Percentiles rank a stretch among this genome's conserved stretches.
These are phyloP conservation scores for Cyberlindnera misumaiensis DNA, from an alignment of 805 yeast species.

Conservation along the genomic window DNA sequence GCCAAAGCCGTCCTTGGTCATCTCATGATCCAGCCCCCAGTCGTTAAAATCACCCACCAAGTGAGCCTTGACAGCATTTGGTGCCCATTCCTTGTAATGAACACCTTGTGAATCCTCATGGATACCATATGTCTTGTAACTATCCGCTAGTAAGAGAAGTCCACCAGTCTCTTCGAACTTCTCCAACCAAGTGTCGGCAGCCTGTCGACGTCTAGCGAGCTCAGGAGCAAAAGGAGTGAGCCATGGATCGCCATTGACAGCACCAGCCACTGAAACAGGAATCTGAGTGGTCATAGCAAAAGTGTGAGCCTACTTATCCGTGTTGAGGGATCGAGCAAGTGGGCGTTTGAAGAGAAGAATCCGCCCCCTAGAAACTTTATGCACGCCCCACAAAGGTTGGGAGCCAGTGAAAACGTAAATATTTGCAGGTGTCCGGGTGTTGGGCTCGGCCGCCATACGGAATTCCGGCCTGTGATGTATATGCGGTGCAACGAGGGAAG, in stretches of 20 bases:
- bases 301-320: too few species aligned
- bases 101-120: conserved; percentile 47
- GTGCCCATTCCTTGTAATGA: conserved; percentile 79
- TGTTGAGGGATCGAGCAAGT: too few species aligned
- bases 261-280: conserved; percentile 29
- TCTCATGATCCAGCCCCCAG: conserved; percentile 61
- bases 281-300: background rate
- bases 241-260: conserved; percentile 79
- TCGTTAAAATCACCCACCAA: conserved; percentile 89
- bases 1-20: conserved; percentile 63
- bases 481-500: too few species aligned
- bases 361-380: too few species aligned
- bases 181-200: conserved; percentile 58
- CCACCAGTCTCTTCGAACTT: conserved; percentile 52
- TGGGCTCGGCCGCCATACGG: too few species aligned
- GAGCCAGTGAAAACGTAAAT: too few species aligned
- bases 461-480: too few species aligned
- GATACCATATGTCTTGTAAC: conserved; percentile 73
- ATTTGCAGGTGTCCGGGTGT: too few species aligned
- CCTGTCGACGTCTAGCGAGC: conserved; percentile 57
- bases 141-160: conserved; percentile 61
- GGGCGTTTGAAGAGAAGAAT: too few species aligned
- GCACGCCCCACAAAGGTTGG: too few species aligned
- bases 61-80: conserved; percentile 69
- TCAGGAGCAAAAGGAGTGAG: conserved; percentile 70